A percentile compares a stretch with the other conserved stretches of the same genome.
These are phyloP conservation scores for Pholiota conissans DNA, from an alignment of 768 basidiomycete genomes.

Conservation along the genomic window DNA sequence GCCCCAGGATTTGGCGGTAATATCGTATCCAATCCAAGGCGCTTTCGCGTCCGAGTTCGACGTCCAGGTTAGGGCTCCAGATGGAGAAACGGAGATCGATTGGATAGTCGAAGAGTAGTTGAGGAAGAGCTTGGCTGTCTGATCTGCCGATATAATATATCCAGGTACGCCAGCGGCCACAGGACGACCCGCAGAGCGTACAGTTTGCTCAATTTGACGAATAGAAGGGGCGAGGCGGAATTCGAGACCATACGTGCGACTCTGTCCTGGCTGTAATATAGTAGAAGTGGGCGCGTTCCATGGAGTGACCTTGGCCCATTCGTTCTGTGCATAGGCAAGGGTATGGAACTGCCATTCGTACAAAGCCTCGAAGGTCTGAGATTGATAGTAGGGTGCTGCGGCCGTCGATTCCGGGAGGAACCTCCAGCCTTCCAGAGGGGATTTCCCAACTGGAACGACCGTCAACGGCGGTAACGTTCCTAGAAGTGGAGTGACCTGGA, in stretches of 20 bases:
- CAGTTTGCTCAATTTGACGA: conserved; percentile 45
- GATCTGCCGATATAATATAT: conserved; percentile 50
- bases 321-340: conserved; percentile 53
- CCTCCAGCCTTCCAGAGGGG: conserved; percentile 60
- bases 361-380: conserved; percentile 58
- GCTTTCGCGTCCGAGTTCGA: conserved; percentile 43
- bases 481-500: conserved; percentile 51
- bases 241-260: conserved; percentile 52
- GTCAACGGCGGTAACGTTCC: conserved; percentile 54
- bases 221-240: conserved; percentile 53
- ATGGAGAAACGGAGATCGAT: conserved; percentile 43
- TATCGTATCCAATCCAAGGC: conserved; percentile 46
- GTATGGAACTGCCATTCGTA: conserved; percentile 66
- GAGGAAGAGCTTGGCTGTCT: conserved; percentile 51
- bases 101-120: conserved; percentile 40
- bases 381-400: conserved; percentile 49
- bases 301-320: conserved; percentile 50
- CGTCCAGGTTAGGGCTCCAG: conserved; percentile 46
- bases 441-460: conserved; percentile 43
- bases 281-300: conserved; percentile 55
- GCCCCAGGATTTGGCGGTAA: conserved; percentile 46
- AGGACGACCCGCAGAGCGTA: conserved; percentile 41
- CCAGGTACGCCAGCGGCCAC: conserved; percentile 55
- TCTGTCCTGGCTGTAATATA: conserved; percentile 45
- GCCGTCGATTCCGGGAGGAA: conserved; percentile 53